Base-by-base conservation (phyloP, 169 alveolate species). In the Perkinsus marinus region DNA sequence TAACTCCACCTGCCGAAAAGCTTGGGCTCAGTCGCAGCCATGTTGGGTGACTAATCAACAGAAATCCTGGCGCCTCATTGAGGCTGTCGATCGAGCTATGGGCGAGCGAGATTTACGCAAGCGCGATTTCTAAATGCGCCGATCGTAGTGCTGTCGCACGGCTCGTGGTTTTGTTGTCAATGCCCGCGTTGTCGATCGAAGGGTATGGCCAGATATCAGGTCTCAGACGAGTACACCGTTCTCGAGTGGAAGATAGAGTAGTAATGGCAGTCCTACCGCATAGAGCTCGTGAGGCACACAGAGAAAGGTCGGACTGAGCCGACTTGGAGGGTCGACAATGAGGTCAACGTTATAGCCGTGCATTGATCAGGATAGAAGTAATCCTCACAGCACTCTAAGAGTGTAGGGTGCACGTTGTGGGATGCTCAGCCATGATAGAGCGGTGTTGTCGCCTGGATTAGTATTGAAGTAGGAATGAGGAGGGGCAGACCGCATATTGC, bases 1-100 rank as follows among this genome's bases (percentile, higher is more conserved):
- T 98, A 98, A 93, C 99, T 94, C 99, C 99, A 98, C 93, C 97
- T 97, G 91, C 99, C 99, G 95, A 98, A 98, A 92, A 98, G 96
- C 91, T 97, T 98, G 39, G 96, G 96, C 90, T 96, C 98, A 47
- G 97, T 91, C 57, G 96, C 93, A 90, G 97, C 91, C 95, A 95
- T 93, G 68, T 93, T 57, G 79, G 79, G 79, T 57, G 79, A 57
- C 79, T 57, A 57, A 13, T 13, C 79, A 57, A 30, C 79, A 57
- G 22, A 16, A 57, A 57, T 57, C 34, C 79, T 13, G 26, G 5
- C 37, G 79, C 5, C 37, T 26, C 79, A 26, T 2, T 16, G 22
- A 57, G 79, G 79, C 79, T 57, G 79, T 57, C 79, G 79, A 57
- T 57, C 79, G 79, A 57, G 79, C 79, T 57, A 57, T 57, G 79